Conservation (phyloP, 192 early-diverging fungal genomes). For the Irineochytrium annulatum region DNA sequence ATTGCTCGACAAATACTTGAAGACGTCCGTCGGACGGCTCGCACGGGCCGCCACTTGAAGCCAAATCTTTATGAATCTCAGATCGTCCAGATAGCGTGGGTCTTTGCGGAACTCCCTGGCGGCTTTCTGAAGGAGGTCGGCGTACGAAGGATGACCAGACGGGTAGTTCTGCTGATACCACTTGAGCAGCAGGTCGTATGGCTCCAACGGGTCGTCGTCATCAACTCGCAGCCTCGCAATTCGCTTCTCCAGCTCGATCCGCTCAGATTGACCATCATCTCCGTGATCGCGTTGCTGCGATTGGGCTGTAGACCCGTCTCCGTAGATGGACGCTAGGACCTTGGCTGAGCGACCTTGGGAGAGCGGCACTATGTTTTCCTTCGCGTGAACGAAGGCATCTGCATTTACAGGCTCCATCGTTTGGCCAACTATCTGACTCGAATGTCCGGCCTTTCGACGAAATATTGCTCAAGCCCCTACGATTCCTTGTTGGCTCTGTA, state of each 20-base stretch:
- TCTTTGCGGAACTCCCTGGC: constrained; percentile 37
- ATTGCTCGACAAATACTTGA: constrained; percentile 69
- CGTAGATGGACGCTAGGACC: background rate
- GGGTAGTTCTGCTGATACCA: constrained; percentile 36
- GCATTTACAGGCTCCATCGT: too few relatives aligned
- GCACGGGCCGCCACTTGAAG: constrained; percentile 48
- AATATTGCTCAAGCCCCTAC: too few relatives aligned
- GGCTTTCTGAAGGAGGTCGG: constrained; percentile 17
- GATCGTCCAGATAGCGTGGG: constrained; percentile 40
- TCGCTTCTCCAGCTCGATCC: background rate
- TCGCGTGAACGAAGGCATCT: background rate
- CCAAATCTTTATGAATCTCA: constrained; percentile 57
- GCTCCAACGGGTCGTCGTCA: constrained; percentile 33
- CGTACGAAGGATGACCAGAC: constrained; percentile 14
- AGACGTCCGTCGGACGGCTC: constrained; percentile 60
- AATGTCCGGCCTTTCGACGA: too few relatives aligned
- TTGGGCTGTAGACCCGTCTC: background rate
- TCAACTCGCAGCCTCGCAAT: background rate
- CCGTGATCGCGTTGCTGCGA: background rate
- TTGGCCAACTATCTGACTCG: too few relatives aligned
- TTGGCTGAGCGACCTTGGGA: background rate
- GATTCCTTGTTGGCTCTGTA: too few relatives aligned
- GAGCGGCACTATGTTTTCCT: constrained; percentile 12
- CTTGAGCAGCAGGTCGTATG: constrained; percentile 32
- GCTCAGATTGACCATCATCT: background rate